These are phyloP conservation scores for Jasminum sambac DNA, from an alignment of 257 asterid species.

Conservation along the genomic window DNA sequence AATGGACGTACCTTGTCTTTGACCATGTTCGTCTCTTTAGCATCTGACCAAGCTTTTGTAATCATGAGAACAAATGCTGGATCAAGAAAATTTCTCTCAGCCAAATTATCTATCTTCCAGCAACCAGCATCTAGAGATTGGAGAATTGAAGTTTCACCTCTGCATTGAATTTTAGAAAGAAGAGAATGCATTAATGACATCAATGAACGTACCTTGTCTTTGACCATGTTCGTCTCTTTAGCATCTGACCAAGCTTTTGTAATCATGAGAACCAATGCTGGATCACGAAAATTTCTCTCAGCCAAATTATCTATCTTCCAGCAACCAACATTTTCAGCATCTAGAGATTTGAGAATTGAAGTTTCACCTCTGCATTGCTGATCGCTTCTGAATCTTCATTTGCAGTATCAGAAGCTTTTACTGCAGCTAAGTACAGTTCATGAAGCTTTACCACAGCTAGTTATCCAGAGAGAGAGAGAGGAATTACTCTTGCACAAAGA, in stretches of 20 bases:
- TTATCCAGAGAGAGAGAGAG: conserved; percentile 27
- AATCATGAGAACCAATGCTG: too few relatives aligned
- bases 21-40: conserved; percentile 87
- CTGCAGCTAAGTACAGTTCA: conserved; percentile 73
- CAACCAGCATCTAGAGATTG: conserved; percentile 86
- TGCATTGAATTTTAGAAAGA: too few relatives aligned
- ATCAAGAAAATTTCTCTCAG: conserved; percentile 80
- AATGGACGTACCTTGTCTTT: too few relatives aligned
- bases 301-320: too few relatives aligned
- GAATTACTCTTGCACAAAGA: conserved; percentile 20
- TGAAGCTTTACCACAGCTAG: conserved; percentile 77
- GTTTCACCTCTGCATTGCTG: conserved; percentile 79
- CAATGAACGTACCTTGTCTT: too few relatives aligned
- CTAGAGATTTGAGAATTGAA: conserved; percentile 82
- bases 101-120: conserved; percentile 84
- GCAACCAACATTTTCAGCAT: too few relatives aligned
- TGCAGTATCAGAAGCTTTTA: conserved; percentile 74
- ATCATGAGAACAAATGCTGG: too few relatives aligned
- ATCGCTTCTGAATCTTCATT: conserved; percentile 71
- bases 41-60: conserved; percentile 99
- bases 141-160: too few relatives aligned
- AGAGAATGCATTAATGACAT: too few relatives aligned
- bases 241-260: too few relatives aligned
- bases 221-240: too few relatives aligned
- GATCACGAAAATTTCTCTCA: too few relatives aligned